Conservation (phyloP, 1,284 basidiomycete species). For the Ceratobasidium sp. region DNA sequence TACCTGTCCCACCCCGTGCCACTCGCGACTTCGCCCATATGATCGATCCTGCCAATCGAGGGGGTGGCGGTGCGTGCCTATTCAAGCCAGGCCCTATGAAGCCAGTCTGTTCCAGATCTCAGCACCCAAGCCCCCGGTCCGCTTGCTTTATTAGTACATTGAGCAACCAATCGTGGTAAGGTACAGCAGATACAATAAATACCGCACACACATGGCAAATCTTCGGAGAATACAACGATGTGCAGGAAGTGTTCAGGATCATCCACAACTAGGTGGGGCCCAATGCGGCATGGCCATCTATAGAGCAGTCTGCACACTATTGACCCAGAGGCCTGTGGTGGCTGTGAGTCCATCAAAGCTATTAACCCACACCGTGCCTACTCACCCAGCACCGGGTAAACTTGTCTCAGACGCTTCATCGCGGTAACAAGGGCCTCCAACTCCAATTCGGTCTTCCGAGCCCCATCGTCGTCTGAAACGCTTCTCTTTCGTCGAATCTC, state of each 20-base stretch:
- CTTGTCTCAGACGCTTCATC: constrained; percentile 60
- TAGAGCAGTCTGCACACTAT: constrained; percentile 1
- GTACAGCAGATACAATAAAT: neutral
- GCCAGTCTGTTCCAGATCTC: neutral
- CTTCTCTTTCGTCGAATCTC: constrained; percentile 64
- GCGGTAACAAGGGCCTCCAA: constrained; percentile 66
- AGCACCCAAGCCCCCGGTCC: neutral
- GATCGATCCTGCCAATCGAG: neutral
- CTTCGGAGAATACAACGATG: constrained; percentile 23
- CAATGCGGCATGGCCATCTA: neutral
- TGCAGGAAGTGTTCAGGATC: too few relatives aligned
- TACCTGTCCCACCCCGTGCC: neutral
- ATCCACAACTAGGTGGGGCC: neutral
- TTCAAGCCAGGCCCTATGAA: neutral
- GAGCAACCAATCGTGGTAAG: neutral
- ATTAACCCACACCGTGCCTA: neutral
- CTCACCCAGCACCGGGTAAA: constrained; percentile 32
- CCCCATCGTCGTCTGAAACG: constrained; percentile 55
- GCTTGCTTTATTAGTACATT: neutral
- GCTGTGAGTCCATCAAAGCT: neutral
- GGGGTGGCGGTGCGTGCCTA: constrained; percentile 8
- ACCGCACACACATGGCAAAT: constrained; percentile 9
- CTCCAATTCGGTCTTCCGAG: constrained; percentile 64
- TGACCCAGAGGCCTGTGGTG: constrained; percentile 25
- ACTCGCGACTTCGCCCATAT: neutral